Percentiles rank a stretch among this genome's conserved stretches.
These are phyloP conservation scores for Fomitopsis serialis DNA, from an alignment of 768 basidiomycete genomes.

Conservation along the genomic window DNA sequence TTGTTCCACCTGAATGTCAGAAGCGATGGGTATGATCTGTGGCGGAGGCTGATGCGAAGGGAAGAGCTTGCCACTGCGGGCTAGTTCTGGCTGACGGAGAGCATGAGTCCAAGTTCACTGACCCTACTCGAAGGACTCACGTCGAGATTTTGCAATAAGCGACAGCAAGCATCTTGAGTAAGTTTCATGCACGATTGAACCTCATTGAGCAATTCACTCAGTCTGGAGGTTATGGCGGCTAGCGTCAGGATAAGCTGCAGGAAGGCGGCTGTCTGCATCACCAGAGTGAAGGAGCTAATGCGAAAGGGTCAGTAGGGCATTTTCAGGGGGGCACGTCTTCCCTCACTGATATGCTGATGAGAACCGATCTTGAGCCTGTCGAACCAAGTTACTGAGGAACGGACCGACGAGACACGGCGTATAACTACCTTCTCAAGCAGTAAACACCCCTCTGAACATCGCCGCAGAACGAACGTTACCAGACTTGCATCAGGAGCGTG, in stretches of 20 bases:
- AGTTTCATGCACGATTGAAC: slow-evolving; percentile 34
- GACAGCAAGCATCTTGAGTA: slow-evolving; percentile 20
- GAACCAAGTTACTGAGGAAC: neutral
- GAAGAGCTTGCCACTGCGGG: no score
- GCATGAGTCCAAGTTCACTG: neutral
- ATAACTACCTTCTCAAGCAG: slow-evolving; percentile 43
- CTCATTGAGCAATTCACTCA: slow-evolving; percentile 41
- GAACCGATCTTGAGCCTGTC: slow-evolving; percentile 42
- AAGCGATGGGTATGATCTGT: no score
- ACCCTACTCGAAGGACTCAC: slow-evolving; percentile 20
- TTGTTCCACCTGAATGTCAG: no score
- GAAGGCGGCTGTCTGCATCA: slow-evolving; percentile 72
- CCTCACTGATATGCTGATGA: slow-evolving; percentile 51
- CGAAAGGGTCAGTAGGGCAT: neutral
- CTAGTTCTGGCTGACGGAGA: neutral
- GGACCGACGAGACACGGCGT: neutral
- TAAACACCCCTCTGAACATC: slow-evolving; percentile 28
- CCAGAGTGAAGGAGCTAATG: slow-evolving; percentile 51
- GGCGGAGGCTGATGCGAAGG: no score
- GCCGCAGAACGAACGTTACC: slow-evolving; percentile 30
- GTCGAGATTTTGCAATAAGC: slow-evolving; percentile 24
- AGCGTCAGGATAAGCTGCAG: slow-evolving; percentile 61
- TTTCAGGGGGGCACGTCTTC: neutral
- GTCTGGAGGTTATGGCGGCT: slow-evolving; percentile 54
- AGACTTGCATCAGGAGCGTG: slow-evolving; percentile 41